Evolutionary conservation across 140 eudicot genomes (phyloP), one percentile per base, ranked within the genome.

Genomic region (Anethum foeniculum): DNA sequence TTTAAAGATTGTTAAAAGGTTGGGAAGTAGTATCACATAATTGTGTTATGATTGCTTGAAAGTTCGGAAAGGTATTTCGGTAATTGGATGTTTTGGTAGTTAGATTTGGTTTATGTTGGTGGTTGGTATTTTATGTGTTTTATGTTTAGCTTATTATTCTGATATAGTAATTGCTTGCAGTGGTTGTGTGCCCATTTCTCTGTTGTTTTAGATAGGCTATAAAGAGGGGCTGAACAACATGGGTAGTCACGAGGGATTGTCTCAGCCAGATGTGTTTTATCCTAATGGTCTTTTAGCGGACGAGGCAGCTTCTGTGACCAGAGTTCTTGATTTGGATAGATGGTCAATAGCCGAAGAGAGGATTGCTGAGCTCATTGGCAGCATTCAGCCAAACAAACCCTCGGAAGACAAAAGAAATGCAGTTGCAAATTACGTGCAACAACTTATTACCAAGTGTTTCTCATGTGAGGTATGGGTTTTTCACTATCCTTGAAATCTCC

Each of bases 311-410:
- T 77, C 71, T 18, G 80, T 77, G 19, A 77, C 80, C 21, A 60
- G 69, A 77, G 46, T 77, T 11, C 80, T 52, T 81, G 83, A 84
- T 36, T 49, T 65, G 18, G 84, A 77, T 46, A 77, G 87, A 78
- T 81, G 85, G 87, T 32, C 76, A 27, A 81, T 36, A 79, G 87
- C 87, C n/a, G 87, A 85, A 48, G 82, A 85, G 65, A 81, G 81
- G 65, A 79, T 79, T 51, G 78, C 87, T 1, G 85, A 81, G 47
- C 82, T 85, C 21, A 81, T 85, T 78, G 75, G 71, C 28, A 54
- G 34, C 65, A 85, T 85, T 72, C 85, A 81, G 78, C 87, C 87
- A 30, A 78, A 85, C 77, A 38, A 80, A 69, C 62, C 77, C 14
- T 81, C 87, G 1, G 85, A 81, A 48, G 65, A 77, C 76, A 82